Percentiles rank a stretch among this genome's conserved stretches.
These are phyloP conservation scores for Agrocybe pediades DNA, from an alignment of 768 basidiomycete species.

Conservation along the genomic window DNA sequence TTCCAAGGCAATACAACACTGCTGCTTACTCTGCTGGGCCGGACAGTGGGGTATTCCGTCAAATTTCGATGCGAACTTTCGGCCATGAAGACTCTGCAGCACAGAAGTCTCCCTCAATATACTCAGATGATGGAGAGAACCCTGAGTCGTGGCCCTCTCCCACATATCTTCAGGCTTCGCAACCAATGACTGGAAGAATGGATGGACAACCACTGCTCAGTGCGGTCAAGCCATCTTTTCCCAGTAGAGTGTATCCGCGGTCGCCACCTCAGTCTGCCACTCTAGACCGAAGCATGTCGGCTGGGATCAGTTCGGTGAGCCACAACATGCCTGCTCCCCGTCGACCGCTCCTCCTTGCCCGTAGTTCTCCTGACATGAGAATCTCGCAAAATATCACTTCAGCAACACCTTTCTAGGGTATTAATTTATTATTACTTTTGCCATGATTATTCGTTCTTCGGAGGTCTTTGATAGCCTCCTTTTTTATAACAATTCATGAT, in stretches of 20 bases:
- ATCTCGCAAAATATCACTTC: neutral
- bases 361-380: slow-evolving; percentile 11
- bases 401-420: neutral
- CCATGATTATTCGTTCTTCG: neutral
- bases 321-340: neutral
- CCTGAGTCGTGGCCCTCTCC: slow-evolving; percentile 14
- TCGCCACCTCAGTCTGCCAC: slow-evolving; percentile 9
- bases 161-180: slow-evolving; percentile 1
- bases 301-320: neutral
- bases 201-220: slow-evolving; percentile 13
- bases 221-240: slow-evolving; percentile 12
- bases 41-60: slow-evolving; percentile 12
- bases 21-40: neutral
- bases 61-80: slow-evolving; percentile 19
- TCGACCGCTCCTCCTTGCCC: slow-evolving; percentile 8
- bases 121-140: slow-evolving; percentile 14
- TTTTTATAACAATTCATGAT: neutral
- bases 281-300: slow-evolving; percentile 11
- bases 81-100: slow-evolving; percentile 13
- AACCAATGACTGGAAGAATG: neutral
- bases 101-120: slow-evolving; percentile 13
- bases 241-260: neutral
- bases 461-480: slow-evolving; percentile 14
- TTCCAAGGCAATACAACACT: neutral
- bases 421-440: neutral